A percentile compares a stretch with the other conserved stretches of the same genome.
phyloP scores from a whole-genome alignment of 371 early-diverging fungal species.

The Blakeslea trispora region DNA sequence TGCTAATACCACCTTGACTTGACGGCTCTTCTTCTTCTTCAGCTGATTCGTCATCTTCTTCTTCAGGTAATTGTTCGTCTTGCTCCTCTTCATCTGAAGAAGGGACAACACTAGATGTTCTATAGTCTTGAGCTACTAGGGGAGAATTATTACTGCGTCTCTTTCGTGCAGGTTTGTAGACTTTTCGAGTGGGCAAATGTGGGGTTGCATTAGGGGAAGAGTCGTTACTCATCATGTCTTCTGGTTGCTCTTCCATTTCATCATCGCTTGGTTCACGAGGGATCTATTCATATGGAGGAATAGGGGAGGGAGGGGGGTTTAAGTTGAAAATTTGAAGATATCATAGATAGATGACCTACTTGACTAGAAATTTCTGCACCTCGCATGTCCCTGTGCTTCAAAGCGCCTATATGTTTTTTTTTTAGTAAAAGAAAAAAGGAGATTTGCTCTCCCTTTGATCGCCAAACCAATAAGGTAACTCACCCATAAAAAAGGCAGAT shows the following conservation, averaged over 20 bases:
- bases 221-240: neutral
- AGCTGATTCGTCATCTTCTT: slow-evolving; percentile 2
- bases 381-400: slow-evolving; percentile 75
- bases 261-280: slow-evolving; percentile 25
- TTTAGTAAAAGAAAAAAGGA: slow-evolving; percentile 10
- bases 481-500: slow-evolving; percentile 65
- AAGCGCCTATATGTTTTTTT: slow-evolving; percentile 43
- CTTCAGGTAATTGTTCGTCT: slow-evolving; percentile 8
- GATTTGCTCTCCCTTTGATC: too few relatives aligned
- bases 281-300: slow-evolving; percentile 13
- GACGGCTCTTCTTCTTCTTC: slow-evolving; percentile 6
- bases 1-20: neutral
- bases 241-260: slow-evolving; percentile 19
- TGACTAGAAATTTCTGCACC: slow-evolving; percentile 78
- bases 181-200: neutral
- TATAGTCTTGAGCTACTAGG: neutral
- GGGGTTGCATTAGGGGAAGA: too few relatives aligned
- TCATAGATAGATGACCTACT: slow-evolving; percentile 33
- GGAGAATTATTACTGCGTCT: neutral
- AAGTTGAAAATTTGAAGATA: neutral
- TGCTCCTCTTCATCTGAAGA: slow-evolving; percentile 12
- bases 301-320: too few relatives aligned
- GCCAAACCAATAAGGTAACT: too few relatives aligned
- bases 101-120: slow-evolving; percentile 19
- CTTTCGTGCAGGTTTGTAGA: neutral